Base-by-base conservation (phyloP, 805 yeast genomes). In the Candida ficus region DNA sequence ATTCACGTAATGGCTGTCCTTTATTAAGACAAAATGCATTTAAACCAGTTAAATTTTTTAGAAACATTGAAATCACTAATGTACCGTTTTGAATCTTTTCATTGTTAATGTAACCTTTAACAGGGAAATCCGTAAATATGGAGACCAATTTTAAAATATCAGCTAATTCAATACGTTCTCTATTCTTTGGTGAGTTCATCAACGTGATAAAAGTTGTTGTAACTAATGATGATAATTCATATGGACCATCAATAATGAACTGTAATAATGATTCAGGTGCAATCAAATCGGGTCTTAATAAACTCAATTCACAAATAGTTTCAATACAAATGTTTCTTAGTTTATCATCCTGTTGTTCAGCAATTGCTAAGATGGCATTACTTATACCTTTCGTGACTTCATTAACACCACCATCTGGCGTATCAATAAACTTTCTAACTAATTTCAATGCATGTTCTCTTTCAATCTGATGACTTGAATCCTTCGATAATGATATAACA, bases 11-110 rank as follows among this genome's bases (percentile, higher is more conserved):
- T 9, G 81, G 71, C 41, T 66, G 63, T 46, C 76, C 80, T 43
- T 77, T 63, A 47, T 80, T 67, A 41, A 73, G 68, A 1, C 83
- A 71, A 50, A 81, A 75, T 13, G 82, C 75, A 44, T 81, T 70
- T 10, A 89, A 53, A 0, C 99, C 99, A 11, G 83, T 70, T 78
- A 91, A 82, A 26, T 78, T 71, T 45, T 86, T 83, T 36, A 91
- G 61, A 19, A 86, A 63, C 4, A 73, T 57, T 0, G 83, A 63
- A 2, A 91, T 58, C 8, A 87, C 66, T 32, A 74, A 69, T 0
- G 89, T 76, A 12, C 78, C 66, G 43, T 71, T 73, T 42, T 81
- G 83, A 22, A 88, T 63, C 47, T 71, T 76, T 29, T 76, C 81
- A 22, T 67, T 61, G 42, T 71, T 71, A 22, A 70, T 56, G 38